Evolutionary conservation across 495 filamentous ascomycete genomes (phyloP).

Genomic region (Trichoderma asperelloides): DNA sequence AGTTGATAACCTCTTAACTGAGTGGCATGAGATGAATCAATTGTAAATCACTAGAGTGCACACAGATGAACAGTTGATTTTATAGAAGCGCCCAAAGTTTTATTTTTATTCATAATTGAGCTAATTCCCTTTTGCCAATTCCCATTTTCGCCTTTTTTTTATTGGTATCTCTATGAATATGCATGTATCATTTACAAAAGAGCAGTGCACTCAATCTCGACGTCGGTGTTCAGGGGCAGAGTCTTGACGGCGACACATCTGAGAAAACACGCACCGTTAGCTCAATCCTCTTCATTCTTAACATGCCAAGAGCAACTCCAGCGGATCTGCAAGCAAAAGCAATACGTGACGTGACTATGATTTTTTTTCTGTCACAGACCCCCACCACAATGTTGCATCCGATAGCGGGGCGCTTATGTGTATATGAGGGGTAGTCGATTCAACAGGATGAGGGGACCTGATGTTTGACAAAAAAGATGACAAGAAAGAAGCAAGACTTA

Average conservation of each 20-base stretch:
- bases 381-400: slow-evolving; percentile 4
- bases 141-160: not conserved
- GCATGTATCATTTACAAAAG: slow-evolving; percentile 3
- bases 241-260: slow-evolving; percentile 63
- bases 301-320: not conserved
- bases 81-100: not conserved
- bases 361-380: not conserved
- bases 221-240: slow-evolving; percentile 55
- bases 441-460: not conserved
- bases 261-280: slow-evolving; percentile 26
- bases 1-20: not conserved
- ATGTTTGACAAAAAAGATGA: not conserved
- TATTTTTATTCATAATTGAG: not conserved
- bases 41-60: not conserved
- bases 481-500: not conserved
- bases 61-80: not conserved
- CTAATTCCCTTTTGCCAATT: not conserved
- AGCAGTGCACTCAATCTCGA: slow-evolving; percentile 65
- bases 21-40: not conserved
- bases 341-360: not conserved
- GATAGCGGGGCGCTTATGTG: not conserved
- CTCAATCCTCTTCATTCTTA: not conserved
- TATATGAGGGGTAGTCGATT: not conserved
- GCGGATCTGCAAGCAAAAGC: not conserved
- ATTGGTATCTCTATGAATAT: not conserved